Conservation (phyloP, 306 rosid species). For the Pterocarpus santalinus region DNA sequence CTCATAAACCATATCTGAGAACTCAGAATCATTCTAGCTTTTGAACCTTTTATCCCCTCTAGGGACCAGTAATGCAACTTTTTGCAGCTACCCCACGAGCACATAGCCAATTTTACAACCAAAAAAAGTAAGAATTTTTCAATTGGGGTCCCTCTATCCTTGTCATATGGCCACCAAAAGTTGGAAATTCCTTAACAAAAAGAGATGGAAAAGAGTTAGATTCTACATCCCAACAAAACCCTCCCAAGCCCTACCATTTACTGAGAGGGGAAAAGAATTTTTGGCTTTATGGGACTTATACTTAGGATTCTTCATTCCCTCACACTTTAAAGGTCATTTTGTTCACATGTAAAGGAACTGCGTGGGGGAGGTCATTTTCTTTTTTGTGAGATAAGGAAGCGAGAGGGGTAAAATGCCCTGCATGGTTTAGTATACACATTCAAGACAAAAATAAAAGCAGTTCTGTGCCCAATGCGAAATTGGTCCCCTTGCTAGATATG, state of each 20-base stretch:
- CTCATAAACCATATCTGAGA: conserved; percentile 59
- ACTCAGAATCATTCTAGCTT: conserved; percentile 80
- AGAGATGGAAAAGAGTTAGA: conserved; percentile 54
- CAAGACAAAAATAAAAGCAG: conserved; percentile 51
- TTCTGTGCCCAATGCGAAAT: background rate
- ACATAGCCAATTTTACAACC: conserved; percentile 53
- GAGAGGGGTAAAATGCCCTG: conserved; percentile 32
- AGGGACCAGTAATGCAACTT: conserved; percentile 55
- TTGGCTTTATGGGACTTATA: conserved; percentile 70
- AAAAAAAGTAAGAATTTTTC: conserved; percentile 47
- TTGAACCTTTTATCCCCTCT: conserved; percentile 60
- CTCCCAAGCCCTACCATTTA: conserved; percentile 48
- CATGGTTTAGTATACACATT: conserved; percentile 24
- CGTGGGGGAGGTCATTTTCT: conserved; percentile 41
- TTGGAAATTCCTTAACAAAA: conserved; percentile 57
- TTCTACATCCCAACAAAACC: conserved; percentile 42
- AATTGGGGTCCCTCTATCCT: conserved; percentile 47
- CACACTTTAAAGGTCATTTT: conserved; percentile 61
- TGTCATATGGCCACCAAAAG: conserved; percentile 66
- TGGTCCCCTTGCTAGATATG: conserved; percentile 28
- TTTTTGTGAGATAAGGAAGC: conserved; percentile 42
- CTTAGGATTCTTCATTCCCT: conserved; percentile 79
- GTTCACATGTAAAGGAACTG: conserved; percentile 48
- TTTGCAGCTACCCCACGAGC: conserved; percentile 71
- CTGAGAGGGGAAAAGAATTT: conserved; percentile 58